Evolutionary conservation across 371 early-diverging fungal species (phyloP).

Genomic region (Mucor velutinosus): DNA sequence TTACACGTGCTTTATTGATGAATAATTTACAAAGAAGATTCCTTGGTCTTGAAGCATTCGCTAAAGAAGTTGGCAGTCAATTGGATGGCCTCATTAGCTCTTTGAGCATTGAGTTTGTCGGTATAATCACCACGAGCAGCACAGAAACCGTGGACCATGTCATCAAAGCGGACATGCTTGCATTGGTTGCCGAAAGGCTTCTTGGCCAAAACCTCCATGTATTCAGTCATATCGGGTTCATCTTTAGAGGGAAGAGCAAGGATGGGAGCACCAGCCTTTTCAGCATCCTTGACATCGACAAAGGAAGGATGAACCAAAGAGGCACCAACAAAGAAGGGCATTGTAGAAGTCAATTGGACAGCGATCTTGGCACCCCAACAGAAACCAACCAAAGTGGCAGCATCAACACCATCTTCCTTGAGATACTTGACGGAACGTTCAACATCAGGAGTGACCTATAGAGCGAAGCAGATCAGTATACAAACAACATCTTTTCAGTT

Average conservation of each 20-base stretch:
- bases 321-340: constrained; percentile 48
- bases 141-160: constrained; percentile 73
- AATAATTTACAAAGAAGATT: constrained; percentile 5
- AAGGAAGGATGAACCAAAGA: constrained; percentile 67
- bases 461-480: background rate
- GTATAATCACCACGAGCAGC: constrained; percentile 68
- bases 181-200: constrained; percentile 64
- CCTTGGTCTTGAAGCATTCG: constrained; percentile 19
- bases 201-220: constrained; percentile 45
- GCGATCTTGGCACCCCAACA: constrained; percentile 71
- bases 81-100: constrained; percentile 57
- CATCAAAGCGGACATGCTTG: constrained; percentile 62
- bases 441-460: constrained; percentile 36
- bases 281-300: constrained; percentile 55
- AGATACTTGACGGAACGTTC: constrained; percentile 43
- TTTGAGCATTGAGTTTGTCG: constrained; percentile 47
- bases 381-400: constrained; percentile 62
- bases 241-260: constrained; percentile 64
- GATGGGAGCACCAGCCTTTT: constrained; percentile 57
- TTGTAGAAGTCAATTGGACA: constrained; percentile 31
- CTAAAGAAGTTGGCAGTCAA: constrained; percentile 55
- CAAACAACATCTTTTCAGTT: background rate
- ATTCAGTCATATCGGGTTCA: constrained; percentile 63
- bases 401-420: constrained; percentile 38
- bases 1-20: background rate